Evolutionary conservation across 2,329 filamentous ascomycete species (phyloP).

Genomic region (Chaetomium strumarium): DNA sequence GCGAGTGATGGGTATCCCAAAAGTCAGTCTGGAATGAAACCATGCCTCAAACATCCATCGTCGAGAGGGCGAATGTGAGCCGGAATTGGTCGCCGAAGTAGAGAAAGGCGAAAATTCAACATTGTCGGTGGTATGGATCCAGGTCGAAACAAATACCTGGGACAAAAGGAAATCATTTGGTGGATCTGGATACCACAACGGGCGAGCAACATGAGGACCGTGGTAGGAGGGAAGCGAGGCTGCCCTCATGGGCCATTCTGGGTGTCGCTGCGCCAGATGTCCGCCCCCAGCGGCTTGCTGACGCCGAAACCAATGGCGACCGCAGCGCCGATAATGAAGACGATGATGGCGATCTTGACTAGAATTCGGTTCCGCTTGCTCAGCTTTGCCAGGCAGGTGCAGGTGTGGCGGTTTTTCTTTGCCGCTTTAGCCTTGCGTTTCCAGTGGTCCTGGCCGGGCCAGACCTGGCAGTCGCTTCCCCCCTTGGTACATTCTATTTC

Average conservation of each 20-base stretch:
- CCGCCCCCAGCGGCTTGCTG: slow-evolving; percentile 55
- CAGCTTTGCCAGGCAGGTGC: slow-evolving; percentile 48
- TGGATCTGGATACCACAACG: too few species aligned
- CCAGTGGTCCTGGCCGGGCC: slow-evolving; percentile 57
- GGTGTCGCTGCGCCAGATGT: slow-evolving; percentile 43
- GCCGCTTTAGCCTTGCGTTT: slow-evolving; percentile 52
- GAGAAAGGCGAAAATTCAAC: too few species aligned
- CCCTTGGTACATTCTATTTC: slow-evolving; percentile 29
- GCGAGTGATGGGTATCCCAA: not conserved
- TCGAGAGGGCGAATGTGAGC: too few species aligned
- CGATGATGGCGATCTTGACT: slow-evolving; percentile 40
- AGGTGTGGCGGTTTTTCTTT: slow-evolving; percentile 46
- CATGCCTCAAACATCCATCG: too few species aligned
- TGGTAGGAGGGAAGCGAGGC: too few species aligned
- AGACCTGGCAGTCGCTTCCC: slow-evolving; percentile 50
- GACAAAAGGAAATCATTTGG: not conserved
- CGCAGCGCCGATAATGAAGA: slow-evolving; percentile 24
- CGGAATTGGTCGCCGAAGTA: too few species aligned
- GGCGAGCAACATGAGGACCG: too few species aligned
- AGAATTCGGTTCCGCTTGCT: slow-evolving; percentile 50
- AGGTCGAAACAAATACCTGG: too few species aligned
- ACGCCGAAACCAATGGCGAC: slow-evolving; percentile 49
- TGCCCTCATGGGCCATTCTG: slow-evolving; percentile 17
- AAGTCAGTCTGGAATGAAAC: too few species aligned
- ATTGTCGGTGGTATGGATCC: too few species aligned